Base-by-base conservation (phyloP, 176 grass and related monocot species). In the Zea luxurians region DNA sequence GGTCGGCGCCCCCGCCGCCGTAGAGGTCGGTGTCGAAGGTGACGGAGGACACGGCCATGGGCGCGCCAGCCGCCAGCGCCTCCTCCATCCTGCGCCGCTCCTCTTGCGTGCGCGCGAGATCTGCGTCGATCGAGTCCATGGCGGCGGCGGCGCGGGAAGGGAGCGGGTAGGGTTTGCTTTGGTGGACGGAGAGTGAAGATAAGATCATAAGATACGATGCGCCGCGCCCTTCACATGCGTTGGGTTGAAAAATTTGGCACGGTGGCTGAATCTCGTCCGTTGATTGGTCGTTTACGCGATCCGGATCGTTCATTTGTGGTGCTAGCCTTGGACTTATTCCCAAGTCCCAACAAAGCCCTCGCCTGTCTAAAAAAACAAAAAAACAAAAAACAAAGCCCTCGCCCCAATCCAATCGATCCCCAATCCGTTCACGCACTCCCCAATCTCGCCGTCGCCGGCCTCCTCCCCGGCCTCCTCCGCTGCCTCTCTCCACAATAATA, bases 21-120 rank as follows among this genome's bases (percentile, higher is more conserved):
- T 99, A 99, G 66, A 99, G 90, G 83, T 99, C 96, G 21, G 82
- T 78, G 81, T 99, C 96, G 85, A 95, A 99, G 63, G 92, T 92
- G 64, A 99, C 90, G 40, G 87, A 86, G 57, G 88, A 86, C 37
- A 94, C 83, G 66, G 53, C 85, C 84, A 87, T 86, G 46, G 66
- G 82, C 40, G 71, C 71, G 13, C 77, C 74, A 3, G 59, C 83
- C 4, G 85, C 79, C 2, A 87, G 79, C 18, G 78, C 77, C 80
- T 90, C 92, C 90, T 99, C 96, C 80, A 99, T 41, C 86, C 91
- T 95, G 34, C 83, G 75, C 15, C 90, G 86, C 84, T 99, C 92
- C 79, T 95, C 96, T 88, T 99, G 96, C 13, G 90, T 73, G n/a
- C 72, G 87, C 21, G 83, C 84, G 13, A 99, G 88, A 79, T 99